phyloP scores from a whole-genome alignment of 192 early-diverging fungal genomes.

The Nowakowskiella sp. region DNA sequence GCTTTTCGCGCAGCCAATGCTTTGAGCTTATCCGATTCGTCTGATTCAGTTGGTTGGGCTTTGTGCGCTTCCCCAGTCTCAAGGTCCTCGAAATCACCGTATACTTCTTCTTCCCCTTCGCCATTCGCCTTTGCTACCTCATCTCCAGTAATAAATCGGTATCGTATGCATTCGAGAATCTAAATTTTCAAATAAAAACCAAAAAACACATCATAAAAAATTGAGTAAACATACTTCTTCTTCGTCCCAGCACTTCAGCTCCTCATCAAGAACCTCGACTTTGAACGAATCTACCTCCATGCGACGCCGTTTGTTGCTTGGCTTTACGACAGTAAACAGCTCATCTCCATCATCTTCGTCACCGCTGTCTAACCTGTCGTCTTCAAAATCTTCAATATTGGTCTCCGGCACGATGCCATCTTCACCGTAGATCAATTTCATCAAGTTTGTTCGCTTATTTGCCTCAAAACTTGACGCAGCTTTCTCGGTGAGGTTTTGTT shows the following conservation, averaged over 20 bases:
- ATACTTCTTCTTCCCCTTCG: constrained; percentile 52
- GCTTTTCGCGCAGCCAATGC: constrained; percentile 76
- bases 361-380: constrained; percentile 43
- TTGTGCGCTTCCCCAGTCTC: constrained; percentile 54
- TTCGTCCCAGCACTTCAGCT: constrained; percentile 62
- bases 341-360: constrained; percentile 47
- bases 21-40: constrained; percentile 11
- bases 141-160: constrained; percentile 67
- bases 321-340: constrained; percentile 51
- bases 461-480: constrained; percentile 48
- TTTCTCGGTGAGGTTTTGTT: constrained; percentile 55
- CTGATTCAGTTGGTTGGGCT: constrained; percentile 14
- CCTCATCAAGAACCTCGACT: constrained; percentile 40
- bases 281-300: constrained; percentile 64
- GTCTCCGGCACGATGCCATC: constrained; percentile 18
- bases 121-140: constrained; percentile 19
- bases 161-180: constrained; percentile 56
- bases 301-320: constrained; percentile 22
- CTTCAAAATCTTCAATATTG: constrained; percentile 40
- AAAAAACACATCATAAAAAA: constrained; percentile 5
- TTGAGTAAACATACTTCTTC: constrained; percentile 37
- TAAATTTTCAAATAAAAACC: constrained; percentile 9
- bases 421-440: constrained; percentile 81
- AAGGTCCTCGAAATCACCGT: constrained; percentile 73
- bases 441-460: constrained; percentile 64